phyloP scores from a whole-genome alignment of 345 rosid species.

The Clausena lansium region DNA sequence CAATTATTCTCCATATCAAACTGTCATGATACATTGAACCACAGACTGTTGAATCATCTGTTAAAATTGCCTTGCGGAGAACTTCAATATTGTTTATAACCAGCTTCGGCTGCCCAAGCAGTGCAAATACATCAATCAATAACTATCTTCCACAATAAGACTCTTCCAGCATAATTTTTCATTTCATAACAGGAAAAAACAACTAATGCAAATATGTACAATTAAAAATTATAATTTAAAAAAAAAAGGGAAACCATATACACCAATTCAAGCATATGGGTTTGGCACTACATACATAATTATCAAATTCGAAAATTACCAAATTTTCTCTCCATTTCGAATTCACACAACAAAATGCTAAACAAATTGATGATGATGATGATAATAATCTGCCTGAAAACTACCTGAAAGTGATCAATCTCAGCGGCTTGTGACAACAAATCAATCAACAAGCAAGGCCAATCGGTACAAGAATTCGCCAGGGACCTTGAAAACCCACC shows the following conservation, averaged over 20 bases:
- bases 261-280: not conserved
- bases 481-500: constrained; percentile 78
- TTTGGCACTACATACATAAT: not conserved
- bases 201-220: not conserved
- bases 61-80: constrained; percentile 63
- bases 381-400: not conserved
- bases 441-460: constrained; percentile 93
- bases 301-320: not conserved
- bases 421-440: constrained; percentile 92
- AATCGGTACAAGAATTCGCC: constrained; percentile 81
- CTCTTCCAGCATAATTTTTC: not conserved
- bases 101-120: constrained; percentile 84
- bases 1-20: constrained; percentile 84
- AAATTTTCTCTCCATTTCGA: not conserved
- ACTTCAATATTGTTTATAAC: constrained; percentile 90
- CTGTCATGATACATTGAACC: constrained; percentile 88
- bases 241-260: not conserved
- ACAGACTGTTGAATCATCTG: constrained; percentile 56
- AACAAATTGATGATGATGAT: not conserved
- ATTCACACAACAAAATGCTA: not conserved
- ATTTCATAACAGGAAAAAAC: not conserved
- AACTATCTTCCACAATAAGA: not conserved
- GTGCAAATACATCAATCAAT: constrained; percentile 12
- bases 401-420: constrained; percentile 81
- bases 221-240: not conserved